Evolutionary conservation across 2,329 filamentous ascomycete genomes (phyloP).

Genomic region (Thelonectria blattea): DNA sequence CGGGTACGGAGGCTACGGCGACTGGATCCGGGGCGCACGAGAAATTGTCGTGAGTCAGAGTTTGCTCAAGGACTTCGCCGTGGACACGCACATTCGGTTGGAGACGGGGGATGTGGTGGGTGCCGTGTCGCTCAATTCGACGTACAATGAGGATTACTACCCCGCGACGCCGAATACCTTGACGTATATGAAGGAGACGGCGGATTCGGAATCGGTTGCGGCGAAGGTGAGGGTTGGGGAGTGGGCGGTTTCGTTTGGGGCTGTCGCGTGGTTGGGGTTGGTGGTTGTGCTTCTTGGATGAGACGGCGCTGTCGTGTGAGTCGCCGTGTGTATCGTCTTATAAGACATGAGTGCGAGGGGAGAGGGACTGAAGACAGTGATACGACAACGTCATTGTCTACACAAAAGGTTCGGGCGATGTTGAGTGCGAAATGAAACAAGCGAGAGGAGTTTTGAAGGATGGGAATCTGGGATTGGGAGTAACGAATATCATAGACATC

Average conservation of each 20-base stretch:
- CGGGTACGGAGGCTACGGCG: constrained; percentile 73
- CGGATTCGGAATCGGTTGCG: background rate
- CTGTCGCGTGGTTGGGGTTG: background rate
- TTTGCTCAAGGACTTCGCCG: constrained; percentile 45
- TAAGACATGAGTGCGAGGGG: background rate
- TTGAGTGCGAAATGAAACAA: no score
- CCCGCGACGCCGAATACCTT: constrained; percentile 47
- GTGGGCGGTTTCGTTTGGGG: background rate
- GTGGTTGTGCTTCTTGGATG: background rate
- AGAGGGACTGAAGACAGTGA: no score
- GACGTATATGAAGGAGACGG: constrained; percentile 34
- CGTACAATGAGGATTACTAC: constrained; percentile 64
- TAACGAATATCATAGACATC: no score
- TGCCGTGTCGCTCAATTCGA: constrained; percentile 61
- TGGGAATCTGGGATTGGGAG: no score
- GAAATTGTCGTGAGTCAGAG: constrained; percentile 58
- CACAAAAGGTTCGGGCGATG: no score
- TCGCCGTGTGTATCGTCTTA: background rate
- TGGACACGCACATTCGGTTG: constrained; percentile 67
- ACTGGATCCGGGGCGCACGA: constrained; percentile 65
- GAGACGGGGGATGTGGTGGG: constrained; percentile 61
- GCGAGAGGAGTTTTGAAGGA: no score
- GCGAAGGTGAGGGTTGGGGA: no score
- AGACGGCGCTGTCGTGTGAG: no score
- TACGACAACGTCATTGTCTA: no score